A percentile compares a stretch with the other conserved stretches of the same genome.
phyloP scores from a whole-genome alignment of 225 moss, liverwort and hornwort genomes.

The Climacium dendroides region DNA sequence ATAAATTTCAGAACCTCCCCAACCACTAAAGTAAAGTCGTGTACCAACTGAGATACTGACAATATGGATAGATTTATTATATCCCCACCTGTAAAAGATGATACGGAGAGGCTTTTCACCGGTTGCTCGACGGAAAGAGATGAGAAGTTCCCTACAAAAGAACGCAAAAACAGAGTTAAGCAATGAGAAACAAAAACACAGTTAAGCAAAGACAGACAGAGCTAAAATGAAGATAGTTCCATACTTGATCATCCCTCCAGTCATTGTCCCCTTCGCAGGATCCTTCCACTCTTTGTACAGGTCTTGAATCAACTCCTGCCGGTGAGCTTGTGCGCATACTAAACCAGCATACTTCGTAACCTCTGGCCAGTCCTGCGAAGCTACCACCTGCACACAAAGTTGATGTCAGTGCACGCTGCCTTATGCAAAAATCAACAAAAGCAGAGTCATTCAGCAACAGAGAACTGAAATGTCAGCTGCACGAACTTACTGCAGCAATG shows the following conservation, averaged over 20 bases:
- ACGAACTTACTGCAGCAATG: conserved; percentile 71
- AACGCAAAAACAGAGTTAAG: neutral
- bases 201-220: neutral
- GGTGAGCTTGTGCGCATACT: conserved; percentile 92
- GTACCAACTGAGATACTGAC: too few species aligned
- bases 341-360: conserved; percentile 96
- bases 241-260: conserved; percentile 97
- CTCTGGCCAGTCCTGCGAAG: conserved; percentile 98
- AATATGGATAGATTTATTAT: accelerated
- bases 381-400: conserved; percentile 56
- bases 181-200: too few species aligned
- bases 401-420: neutral
- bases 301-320: conserved; percentile 90
- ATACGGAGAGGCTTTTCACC: conserved; percentile 52
- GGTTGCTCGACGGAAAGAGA: conserved; percentile 40
- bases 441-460: neutral
- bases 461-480: neutral
- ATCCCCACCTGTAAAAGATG: conserved; percentile 71
- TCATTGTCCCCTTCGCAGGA: conserved; percentile 69
- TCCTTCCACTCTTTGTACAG: conserved; percentile 86
- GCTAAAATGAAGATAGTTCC: neutral
- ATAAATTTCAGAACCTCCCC: too few species aligned
- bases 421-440: neutral
- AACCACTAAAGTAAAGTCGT: too few species aligned
- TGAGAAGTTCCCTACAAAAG: conserved; percentile 25